Evolutionary conservation across 176 grass and related monocot genomes (phyloP), one percentile per base, ranked within the genome.

Genomic region (Tillandsia fasciculata): DNA sequence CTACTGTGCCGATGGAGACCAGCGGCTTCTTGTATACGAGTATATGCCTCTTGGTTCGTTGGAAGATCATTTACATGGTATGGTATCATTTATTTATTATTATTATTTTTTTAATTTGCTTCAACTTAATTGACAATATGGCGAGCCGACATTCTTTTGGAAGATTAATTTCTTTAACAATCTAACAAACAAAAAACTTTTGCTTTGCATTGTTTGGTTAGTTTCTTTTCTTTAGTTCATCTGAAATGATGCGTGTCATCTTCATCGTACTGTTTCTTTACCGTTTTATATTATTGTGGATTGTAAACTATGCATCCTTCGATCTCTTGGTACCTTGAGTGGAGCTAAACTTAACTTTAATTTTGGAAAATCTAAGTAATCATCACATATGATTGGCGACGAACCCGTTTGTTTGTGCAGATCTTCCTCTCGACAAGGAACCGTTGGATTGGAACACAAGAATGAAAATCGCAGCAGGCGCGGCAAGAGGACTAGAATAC

Each of bases 381-480:
- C 53, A 57, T 9, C 22, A 9, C 56, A 23, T 61, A 42, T 42
- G 4, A 42, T 42, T 42, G 33, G 8, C 33, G 6, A 42, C 33
- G 33, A 42, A 42, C 33, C 33, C 5, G 3, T 42, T 42, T 42
- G 33, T 63, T 77, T 49, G 75, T 78, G 26, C 54, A 93, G 90
- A 93, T 77, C 80, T 93, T 49, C 86, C 90, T 66, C 74, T 64
- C 24, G 86, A 89, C 50, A 93, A 93, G 80, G 90, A 84, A 58
- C 72, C 86, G 29, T 78, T 93, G 80, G 86, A 89, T 69, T 93
- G 90, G 90, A 93, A 81, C 64, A 69, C 72, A 9, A 85, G 90
- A 64, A 93, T 93, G 90, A 93, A 86, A 83, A 93, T 93, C 73
- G 90, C 90, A 27, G 90, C 90, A 2, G 90, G 90, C 77, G 90